These are phyloP conservation scores for Botrytis sinoallii DNA, from an alignment of 2,329 filamentous ascomycete genomes.

Conservation along the genomic window DNA sequence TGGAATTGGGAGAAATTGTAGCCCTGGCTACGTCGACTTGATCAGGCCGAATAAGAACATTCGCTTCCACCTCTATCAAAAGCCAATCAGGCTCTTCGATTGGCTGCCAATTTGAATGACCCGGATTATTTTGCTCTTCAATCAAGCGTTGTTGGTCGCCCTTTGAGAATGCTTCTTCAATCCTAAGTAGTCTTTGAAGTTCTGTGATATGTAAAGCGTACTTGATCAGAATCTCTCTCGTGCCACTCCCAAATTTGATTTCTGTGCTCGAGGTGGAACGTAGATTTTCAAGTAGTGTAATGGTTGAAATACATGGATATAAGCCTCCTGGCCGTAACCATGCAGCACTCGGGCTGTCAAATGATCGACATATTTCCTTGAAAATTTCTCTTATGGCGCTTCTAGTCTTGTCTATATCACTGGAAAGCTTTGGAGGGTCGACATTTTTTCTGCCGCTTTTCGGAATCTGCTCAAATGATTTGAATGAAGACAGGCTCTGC, in stretches of 20 bases:
- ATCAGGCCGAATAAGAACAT: constrained; percentile 58
- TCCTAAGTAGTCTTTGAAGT: constrained; percentile 45
- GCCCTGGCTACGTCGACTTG: constrained; percentile 61
- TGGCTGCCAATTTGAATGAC: constrained; percentile 40
- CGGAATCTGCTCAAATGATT: constrained; percentile 3
- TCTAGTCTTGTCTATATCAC: constrained; percentile 14
- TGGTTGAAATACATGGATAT: constrained; percentile 43
- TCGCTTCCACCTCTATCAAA: constrained; percentile 62
- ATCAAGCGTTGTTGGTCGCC: constrained; percentile 35
- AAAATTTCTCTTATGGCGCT: not conserved
- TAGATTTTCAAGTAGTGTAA: constrained; percentile 45
- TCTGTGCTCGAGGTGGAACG: constrained; percentile 35
- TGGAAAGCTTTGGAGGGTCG: not conserved
- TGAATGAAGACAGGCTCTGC: constrained; percentile 39
- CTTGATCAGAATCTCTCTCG: constrained; percentile 40
- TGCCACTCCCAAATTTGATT: constrained; percentile 35
- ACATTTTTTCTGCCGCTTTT: not conserved
- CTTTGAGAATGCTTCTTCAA: constrained; percentile 41
- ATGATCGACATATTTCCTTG: constrained; percentile 15
- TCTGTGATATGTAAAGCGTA: constrained; percentile 43
- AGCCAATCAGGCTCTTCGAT: constrained; percentile 57
- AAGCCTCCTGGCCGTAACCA: constrained; percentile 44
- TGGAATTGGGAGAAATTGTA: constrained; percentile 53
- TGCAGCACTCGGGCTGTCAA: constrained; percentile 14
- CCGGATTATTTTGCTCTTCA: constrained; percentile 42